phyloP scores from a whole-genome alignment of 2,329 filamentous ascomycete species.

The Colletotrichum endophyticum region DNA sequence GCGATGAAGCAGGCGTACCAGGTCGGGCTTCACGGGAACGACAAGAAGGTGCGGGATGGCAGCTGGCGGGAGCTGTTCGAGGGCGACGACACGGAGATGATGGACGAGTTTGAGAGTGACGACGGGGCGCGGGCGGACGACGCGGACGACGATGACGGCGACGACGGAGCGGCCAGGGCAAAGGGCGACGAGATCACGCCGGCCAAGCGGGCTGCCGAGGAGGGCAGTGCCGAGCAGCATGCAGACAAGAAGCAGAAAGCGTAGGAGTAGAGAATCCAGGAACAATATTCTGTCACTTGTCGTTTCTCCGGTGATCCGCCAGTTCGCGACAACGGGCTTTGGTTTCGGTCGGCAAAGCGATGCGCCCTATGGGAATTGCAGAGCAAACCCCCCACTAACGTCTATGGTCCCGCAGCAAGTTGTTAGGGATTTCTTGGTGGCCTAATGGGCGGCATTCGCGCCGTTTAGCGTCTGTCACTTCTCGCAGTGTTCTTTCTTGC shows the following conservation, averaged over 20 bases:
- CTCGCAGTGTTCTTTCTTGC: not conserved
- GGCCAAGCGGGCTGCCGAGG: constrained; percentile 15
- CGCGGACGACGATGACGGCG: constrained; percentile 4
- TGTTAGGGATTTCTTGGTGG: not conserved
- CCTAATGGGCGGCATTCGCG: not conserved
- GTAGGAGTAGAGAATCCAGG: not conserved
- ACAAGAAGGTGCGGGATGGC: constrained; percentile 66
- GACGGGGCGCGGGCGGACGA: constrained; percentile 36
- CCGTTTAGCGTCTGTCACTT: not conserved
- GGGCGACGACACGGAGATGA: constrained; percentile 41
- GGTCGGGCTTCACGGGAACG: constrained; percentile 67
- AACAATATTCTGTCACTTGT: not conserved
- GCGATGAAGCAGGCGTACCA: constrained; percentile 75
- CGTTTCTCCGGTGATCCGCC: not conserved
- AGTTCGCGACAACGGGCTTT: not conserved
- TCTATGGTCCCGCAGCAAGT: not conserved
- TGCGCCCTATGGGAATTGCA: not conserved
- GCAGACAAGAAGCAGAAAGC: constrained; percentile 15
- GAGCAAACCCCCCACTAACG: not conserved
- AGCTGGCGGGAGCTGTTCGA: constrained; percentile 55
- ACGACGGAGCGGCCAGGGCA: constrained; percentile 11
- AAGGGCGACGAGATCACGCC: constrained; percentile 18
- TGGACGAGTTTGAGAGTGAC: constrained; percentile 38
- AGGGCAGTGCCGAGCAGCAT: constrained; percentile 21
- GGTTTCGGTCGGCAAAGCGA: not conserved